These are phyloP conservation scores for Barnettozyma siamensis DNA, from an alignment of 805 yeast species.

Conservation along the genomic window DNA sequence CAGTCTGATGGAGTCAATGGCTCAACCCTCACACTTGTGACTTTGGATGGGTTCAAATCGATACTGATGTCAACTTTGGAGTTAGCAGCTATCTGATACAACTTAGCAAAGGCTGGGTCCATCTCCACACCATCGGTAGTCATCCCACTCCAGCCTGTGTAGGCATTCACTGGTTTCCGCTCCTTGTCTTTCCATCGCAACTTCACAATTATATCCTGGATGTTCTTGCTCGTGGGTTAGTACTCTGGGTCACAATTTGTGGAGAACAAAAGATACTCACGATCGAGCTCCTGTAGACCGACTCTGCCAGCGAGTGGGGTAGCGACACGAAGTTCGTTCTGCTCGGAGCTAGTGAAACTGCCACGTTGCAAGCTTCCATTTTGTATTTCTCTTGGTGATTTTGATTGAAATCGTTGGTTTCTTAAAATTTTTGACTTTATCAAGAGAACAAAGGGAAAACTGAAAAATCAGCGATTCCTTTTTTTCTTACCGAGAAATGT, in stretches of 20 bases:
- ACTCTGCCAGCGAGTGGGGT: conserved; percentile 41
- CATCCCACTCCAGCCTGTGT: conserved; percentile 68
- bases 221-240: conserved; percentile 21
- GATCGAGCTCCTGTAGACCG: conserved; percentile 46
- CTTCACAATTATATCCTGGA: conserved; percentile 55
- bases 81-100: conserved; percentile 41
- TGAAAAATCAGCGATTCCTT: background rate
- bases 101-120: conserved; percentile 60
- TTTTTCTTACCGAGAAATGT: background rate
- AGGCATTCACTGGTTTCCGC: conserved; percentile 26
- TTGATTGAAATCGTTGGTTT: background rate
- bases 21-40: conserved; percentile 64
- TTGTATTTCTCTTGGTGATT: background rate
- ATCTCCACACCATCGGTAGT: conserved; percentile 44
- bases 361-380: conserved; percentile 18
- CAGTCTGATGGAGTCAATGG: conserved; percentile 78
- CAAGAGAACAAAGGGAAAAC: conserved; percentile 1
- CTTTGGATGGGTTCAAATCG: conserved; percentile 43
- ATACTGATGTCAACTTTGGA: conserved; percentile 38
- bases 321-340: conserved; percentile 50
- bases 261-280: conserved; percentile 25
- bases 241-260: background rate
- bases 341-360: conserved; percentile 29
- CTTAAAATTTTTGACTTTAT: too few species aligned
- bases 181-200: conserved; percentile 27